Percentiles rank a stretch among this genome's conserved stretches.
phyloP scores from a whole-genome alignment of 345 rosid genomes.

The Cardamine resedifolia region DNA sequence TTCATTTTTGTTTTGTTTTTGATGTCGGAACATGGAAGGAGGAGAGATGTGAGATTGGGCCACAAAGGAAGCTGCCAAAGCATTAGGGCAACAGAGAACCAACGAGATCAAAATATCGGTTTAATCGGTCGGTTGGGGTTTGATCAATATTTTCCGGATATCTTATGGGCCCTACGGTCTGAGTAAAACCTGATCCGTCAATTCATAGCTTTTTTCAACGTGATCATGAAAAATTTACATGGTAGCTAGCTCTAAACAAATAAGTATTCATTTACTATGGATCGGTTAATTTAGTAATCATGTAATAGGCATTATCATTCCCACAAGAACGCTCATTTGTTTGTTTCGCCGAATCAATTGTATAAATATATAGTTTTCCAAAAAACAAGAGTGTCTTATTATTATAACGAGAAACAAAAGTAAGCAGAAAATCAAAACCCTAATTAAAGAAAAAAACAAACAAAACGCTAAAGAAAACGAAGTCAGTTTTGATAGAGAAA shows the following conservation, averaged over 20 bases:
- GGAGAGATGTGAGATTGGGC: neutral
- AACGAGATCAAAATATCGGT: neutral
- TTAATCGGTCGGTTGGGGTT: conserved; percentile 35
- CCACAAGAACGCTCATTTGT: neutral
- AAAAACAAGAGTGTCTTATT: too few relatives aligned
- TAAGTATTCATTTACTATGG: neutral
- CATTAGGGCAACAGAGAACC: conserved; percentile 2
- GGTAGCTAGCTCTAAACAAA: neutral
- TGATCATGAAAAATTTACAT: neutral
- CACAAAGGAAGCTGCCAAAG: conserved; percentile 26
- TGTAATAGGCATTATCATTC: neutral
- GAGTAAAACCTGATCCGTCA: conserved; percentile 9
- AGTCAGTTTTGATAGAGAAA: conserved; percentile 3
- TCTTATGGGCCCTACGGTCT: conserved; percentile 26
- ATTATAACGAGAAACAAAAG: neutral
- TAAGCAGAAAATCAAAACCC: neutral
- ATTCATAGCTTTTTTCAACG: conserved; percentile 2
- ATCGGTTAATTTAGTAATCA: neutral
- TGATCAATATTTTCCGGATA: conserved; percentile 5
- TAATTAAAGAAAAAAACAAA: neutral
- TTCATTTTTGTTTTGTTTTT: neutral
- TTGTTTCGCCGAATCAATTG: neutral
- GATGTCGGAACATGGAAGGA: conserved; percentile 9
- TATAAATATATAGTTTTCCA: too few relatives aligned
- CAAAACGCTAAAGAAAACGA: neutral